Evolutionary conservation across 345 rosid species (phyloP).

Genomic region (Brassica carinata): DNA sequence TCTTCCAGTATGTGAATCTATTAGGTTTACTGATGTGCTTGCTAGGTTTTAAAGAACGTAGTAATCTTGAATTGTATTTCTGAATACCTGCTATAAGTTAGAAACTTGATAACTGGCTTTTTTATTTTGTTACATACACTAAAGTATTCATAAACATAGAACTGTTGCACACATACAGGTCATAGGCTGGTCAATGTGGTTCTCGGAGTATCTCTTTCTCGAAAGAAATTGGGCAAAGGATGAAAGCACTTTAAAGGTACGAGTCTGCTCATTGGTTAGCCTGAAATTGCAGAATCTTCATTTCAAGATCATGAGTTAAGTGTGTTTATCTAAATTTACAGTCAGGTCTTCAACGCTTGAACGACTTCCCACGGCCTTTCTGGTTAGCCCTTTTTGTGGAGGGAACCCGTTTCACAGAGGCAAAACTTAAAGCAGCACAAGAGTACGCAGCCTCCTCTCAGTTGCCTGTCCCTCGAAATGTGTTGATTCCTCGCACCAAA

Average conservation of each 20-base stretch:
- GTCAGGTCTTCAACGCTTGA: slow-evolving; percentile 82
- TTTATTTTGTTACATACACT: not conserved
- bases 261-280: not conserved
- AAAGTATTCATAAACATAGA: slow-evolving; percentile 20
- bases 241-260: slow-evolving; percentile 63
- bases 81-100: not conserved
- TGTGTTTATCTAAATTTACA: slow-evolving; percentile 47
- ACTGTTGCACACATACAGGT: slow-evolving; percentile 53
- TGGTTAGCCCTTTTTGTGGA: slow-evolving; percentile 99
- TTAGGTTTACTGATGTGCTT: slow-evolving; percentile 11
- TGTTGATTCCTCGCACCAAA: slow-evolving; percentile 97
- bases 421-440: slow-evolving; percentile 93
- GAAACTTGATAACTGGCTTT: slow-evolving; percentile 2
- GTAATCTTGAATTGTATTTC: not conserved
- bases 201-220: slow-evolving; percentile 93
- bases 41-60: not conserved
- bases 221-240: slow-evolving; percentile 96
- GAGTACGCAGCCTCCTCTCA: slow-evolving; percentile 84
- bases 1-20: slow-evolving; percentile 71
- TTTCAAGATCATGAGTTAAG: not conserved
- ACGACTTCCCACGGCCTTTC: slow-evolving; percentile 84
- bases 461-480: slow-evolving; percentile 86
- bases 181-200: slow-evolving; percentile 99
- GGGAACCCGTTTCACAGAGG: slow-evolving; percentile 97
- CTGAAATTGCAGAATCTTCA: slow-evolving; percentile 13